phyloP scores from a whole-genome alignment of 345 rosid genomes.

The Salix purpurea region DNA sequence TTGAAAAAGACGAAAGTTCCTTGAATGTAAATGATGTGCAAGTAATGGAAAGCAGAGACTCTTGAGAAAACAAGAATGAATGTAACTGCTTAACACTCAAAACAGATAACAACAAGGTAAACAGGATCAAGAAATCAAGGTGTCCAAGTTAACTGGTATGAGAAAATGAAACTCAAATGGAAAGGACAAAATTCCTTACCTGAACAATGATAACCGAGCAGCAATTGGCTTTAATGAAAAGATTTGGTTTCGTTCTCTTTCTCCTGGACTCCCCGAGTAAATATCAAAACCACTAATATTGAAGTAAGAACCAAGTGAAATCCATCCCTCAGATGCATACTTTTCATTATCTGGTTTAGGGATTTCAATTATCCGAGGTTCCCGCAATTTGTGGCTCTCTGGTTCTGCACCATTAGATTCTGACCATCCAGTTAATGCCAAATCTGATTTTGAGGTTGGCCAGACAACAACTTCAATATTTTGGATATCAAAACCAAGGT shows the following conservation, averaged over 20 bases:
- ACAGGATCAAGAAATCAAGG: background rate
- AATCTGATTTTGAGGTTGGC: constrained; percentile 50
- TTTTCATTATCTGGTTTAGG: constrained; percentile 47
- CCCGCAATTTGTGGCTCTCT: constrained; percentile 42
- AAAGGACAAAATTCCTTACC: constrained; percentile 42
- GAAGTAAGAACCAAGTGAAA: constrained; percentile 48
- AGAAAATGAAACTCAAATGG: constrained; percentile 3
- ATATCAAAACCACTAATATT: constrained; percentile 56
- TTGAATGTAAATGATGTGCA: background rate
- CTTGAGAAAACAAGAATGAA: background rate
- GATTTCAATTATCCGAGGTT: constrained; percentile 44
- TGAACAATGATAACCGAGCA: constrained; percentile 52
- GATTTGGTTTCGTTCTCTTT: constrained; percentile 41
- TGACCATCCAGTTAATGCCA: constrained; percentile 28
- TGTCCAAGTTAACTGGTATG: background rate
- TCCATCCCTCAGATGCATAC: constrained; percentile 47
- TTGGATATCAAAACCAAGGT: constrained; percentile 56
- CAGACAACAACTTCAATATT: constrained; percentile 58
- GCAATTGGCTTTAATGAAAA: constrained; percentile 57
- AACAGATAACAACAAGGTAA: background rate
- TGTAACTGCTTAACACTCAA: background rate
- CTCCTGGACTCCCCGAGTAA: constrained; percentile 44
- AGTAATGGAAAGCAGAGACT: background rate
- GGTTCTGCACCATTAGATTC: constrained; percentile 38
- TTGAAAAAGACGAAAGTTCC: background rate